Conservation (phyloP, 768 basidiomycete genomes). For the Suillus clintonianus region DNA sequence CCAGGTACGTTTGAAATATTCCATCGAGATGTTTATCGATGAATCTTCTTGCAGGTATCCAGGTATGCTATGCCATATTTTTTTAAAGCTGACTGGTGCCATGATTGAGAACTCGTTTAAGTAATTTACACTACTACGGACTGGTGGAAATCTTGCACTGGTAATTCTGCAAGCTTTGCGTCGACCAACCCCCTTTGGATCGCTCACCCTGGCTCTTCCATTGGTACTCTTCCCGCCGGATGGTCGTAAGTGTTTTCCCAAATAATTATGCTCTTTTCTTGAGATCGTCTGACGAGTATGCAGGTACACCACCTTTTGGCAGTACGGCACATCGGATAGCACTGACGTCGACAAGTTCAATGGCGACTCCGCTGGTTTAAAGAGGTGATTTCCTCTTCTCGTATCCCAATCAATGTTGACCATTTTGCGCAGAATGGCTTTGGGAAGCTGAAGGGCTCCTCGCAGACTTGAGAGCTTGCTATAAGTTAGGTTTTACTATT, state of each 20-base stretch:
- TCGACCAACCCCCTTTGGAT: constrained; percentile 39
- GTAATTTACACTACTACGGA: constrained; percentile 40
- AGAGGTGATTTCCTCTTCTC: not conserved
- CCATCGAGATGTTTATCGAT: not conserved
- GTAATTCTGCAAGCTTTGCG: constrained; percentile 34
- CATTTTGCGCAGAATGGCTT: constrained; percentile 18
- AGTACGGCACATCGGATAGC: not conserved
- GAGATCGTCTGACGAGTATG: not conserved
- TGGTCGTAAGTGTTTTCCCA: constrained; percentile 26
- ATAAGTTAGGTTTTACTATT: not conserved
- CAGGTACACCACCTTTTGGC: constrained; percentile 4
- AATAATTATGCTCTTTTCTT: not conserved
- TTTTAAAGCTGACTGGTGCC: not conserved
- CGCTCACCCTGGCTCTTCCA: constrained; percentile 32
- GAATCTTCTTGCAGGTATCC: not conserved
- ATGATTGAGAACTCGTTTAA: not conserved
- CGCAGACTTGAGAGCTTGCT: not conserved
- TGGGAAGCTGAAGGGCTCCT: not conserved
- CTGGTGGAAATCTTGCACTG: constrained; percentile 42
- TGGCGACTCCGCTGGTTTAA: not conserved
- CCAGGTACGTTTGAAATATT: constrained; percentile 33
- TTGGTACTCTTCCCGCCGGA: constrained; percentile 37
- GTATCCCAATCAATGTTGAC: not conserved
- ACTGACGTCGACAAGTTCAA: not conserved
- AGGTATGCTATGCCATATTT: constrained; percentile 5